These are phyloP conservation scores for Penicillium aurantiogriseum DNA, from an alignment of 2,329 filamentous ascomycete genomes.

Conservation along the genomic window DNA sequence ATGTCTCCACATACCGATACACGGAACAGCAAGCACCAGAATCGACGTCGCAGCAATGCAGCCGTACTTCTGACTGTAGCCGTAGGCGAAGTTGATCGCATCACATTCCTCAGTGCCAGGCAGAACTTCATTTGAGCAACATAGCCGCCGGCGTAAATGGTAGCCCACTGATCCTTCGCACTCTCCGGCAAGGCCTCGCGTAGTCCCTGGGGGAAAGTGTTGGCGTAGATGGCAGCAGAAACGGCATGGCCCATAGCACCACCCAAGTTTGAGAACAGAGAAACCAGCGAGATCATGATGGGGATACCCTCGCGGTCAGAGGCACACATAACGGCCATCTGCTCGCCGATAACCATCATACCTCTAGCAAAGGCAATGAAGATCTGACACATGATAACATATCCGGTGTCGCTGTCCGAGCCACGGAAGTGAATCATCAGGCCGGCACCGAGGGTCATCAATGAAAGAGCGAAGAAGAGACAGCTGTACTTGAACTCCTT, in stretches of 20 bases:
- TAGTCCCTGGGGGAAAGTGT: constrained; percentile 19
- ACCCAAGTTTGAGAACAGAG: constrained; percentile 36
- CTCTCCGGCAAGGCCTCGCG: constrained; percentile 15
- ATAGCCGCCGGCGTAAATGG: constrained; percentile 29
- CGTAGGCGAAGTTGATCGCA: constrained; percentile 40
- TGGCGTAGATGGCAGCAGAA: constrained; percentile 23
- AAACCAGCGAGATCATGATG: constrained; percentile 40
- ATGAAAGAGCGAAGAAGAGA: constrained; percentile 51
- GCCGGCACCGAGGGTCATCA: constrained; percentile 52
- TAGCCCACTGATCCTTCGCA: constrained; percentile 18
- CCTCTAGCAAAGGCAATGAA: constrained; percentile 55
- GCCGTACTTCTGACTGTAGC: constrained; percentile 30
- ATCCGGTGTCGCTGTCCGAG: constrained; percentile 48
- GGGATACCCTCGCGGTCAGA: constrained; percentile 56
- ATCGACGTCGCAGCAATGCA: constrained; percentile 28
- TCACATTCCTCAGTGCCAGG: constrained; percentile 28
- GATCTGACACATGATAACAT: constrained; percentile 56
- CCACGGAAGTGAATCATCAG: constrained; percentile 58
- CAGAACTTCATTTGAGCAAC: constrained; percentile 27
- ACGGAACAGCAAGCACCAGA: constrained; percentile 26
- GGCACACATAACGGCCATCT: constrained; percentile 59
- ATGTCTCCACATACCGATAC: constrained; percentile 30
- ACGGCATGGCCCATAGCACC: constrained; percentile 35
- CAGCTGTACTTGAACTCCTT: constrained; percentile 55
- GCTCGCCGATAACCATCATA: constrained; percentile 54